Conservation (phyloP, 2,329 filamentous ascomycete species). For the Podosphaera fusca region DNA sequence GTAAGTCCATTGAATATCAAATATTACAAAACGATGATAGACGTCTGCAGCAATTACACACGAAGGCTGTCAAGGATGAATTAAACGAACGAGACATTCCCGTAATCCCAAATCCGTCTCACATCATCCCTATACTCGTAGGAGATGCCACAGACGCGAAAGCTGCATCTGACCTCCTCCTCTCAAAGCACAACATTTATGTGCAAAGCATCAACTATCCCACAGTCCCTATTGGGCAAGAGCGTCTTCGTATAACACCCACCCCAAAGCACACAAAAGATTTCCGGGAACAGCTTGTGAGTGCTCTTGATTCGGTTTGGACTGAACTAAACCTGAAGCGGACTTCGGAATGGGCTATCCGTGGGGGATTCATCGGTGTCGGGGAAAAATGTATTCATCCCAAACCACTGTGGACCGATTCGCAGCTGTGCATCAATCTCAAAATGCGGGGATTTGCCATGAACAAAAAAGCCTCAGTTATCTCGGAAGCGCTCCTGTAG, state of each 20-base stretch:
- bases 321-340: constrained; percentile 71
- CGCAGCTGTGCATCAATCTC: constrained; percentile 59
- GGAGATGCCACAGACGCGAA: constrained; percentile 87
- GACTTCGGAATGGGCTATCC: constrained; percentile 71
- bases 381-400: constrained; percentile 41
- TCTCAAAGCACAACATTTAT: constrained; percentile 81
- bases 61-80: constrained; percentile 74
- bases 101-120: constrained; percentile 90
- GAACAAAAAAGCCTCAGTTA: too few relatives aligned
- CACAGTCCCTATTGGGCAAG: constrained; percentile 92
- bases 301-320: constrained; percentile 76
- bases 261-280: constrained; percentile 77
- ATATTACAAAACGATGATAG: constrained; percentile 67
- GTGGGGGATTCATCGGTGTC: constrained; percentile 88
- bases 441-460: constrained; percentile 32
- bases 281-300: constrained; percentile 65
- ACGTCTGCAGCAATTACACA: constrained; percentile 84
- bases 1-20: constrained; percentile 84
- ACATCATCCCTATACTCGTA: constrained; percentile 85
- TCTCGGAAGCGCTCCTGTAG: too few relatives aligned
- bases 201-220: constrained; percentile 99
- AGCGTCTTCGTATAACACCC: constrained; percentile 84
- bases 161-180: constrained; percentile 72
- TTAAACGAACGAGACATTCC: constrained; percentile 65
- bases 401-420: constrained; percentile 73